Evolutionary conservation across 352 stramenopile species (phyloP).

Genomic region (Globisporangium cederbergense): DNA sequence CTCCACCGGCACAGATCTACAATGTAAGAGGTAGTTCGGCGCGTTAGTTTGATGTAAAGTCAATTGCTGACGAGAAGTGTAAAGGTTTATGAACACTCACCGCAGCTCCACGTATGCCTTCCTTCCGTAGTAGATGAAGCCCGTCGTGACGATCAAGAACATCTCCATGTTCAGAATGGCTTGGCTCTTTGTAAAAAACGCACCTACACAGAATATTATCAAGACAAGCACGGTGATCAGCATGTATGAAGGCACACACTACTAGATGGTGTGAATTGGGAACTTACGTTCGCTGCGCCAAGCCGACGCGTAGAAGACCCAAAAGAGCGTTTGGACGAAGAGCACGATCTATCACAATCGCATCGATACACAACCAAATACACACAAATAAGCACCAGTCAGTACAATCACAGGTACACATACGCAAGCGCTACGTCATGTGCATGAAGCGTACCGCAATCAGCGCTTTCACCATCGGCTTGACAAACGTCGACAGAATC

Average conservation of each 20-base stretch:
- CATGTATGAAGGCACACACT: background rate
- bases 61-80: background rate
- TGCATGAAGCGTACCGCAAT: slow-evolving; percentile 41
- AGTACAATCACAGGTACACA: background rate
- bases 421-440: background rate
- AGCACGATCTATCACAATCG: slow-evolving; percentile 38
- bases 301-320: slow-evolving; percentile 74
- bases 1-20: slow-evolving; percentile 78
- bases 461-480: slow-evolving; percentile 59
- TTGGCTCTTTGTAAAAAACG: slow-evolving; percentile 77
- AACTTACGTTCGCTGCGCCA: slow-evolving; percentile 69
- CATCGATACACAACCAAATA: background rate
- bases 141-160: slow-evolving; percentile 68
- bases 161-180: slow-evolving; percentile 81
- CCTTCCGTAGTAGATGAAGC: slow-evolving; percentile 74
- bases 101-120: slow-evolving; percentile 80
- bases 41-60: slow-evolving; percentile 1
- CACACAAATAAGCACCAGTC: background rate
- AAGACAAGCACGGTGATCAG: background rate
- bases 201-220: slow-evolving; percentile 27
- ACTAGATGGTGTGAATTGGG: background rate
- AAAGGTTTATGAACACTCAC: slow-evolving; percentile 23
- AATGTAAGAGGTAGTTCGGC: background rate
- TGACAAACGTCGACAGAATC: slow-evolving; percentile 58
- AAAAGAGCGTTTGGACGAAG: slow-evolving; percentile 62